Percentiles rank a stretch among this genome's conserved stretches.
Conservation (phyloP, 2,329 filamentous ascomycete genomes). For the Macrophomina tecta region DNA sequence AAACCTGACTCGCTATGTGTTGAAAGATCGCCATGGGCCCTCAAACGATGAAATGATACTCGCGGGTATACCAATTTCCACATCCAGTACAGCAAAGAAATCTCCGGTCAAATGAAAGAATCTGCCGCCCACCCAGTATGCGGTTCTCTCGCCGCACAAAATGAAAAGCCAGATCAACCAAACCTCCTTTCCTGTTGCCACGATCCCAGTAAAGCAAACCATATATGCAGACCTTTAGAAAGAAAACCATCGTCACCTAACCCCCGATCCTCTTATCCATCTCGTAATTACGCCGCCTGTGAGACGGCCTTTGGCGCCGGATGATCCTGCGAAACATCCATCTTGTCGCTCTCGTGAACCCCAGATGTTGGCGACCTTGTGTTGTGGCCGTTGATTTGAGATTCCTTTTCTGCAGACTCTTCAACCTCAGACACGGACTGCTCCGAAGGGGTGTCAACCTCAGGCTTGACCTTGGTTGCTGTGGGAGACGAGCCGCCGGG, state of each 20-base stretch:
- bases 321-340: conserved; percentile 18
- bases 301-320: conserved; percentile 5
- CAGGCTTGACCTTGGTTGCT: conserved; percentile 20
- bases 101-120: conserved; percentile 12
- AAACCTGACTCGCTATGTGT: conserved; percentile 12
- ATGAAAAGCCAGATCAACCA: background rate
- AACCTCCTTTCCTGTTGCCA: background rate
- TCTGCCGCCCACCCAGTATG: conserved; percentile 9
- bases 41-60: conserved; percentile 10
- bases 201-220: background rate
- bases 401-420: background rate
- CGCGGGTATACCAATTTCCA: conserved; percentile 20
- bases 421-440: conserved; percentile 17
- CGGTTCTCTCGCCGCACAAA: background rate
- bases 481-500: conserved; percentile 9
- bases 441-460: conserved; percentile 17
- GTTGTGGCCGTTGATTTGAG: conserved; percentile 6
- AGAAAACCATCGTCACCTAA: conserved; percentile 4
- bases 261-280: conserved; percentile 4
- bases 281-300: conserved; percentile 13
- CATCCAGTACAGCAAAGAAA: background rate
- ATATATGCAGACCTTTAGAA: conserved; percentile 1
- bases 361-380: background rate
- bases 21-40: conserved; percentile 12
- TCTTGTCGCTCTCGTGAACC: conserved; percentile 7